phyloP scores from a whole-genome alignment of 495 filamentous ascomycete genomes.

The Xylaria cubensis region DNA sequence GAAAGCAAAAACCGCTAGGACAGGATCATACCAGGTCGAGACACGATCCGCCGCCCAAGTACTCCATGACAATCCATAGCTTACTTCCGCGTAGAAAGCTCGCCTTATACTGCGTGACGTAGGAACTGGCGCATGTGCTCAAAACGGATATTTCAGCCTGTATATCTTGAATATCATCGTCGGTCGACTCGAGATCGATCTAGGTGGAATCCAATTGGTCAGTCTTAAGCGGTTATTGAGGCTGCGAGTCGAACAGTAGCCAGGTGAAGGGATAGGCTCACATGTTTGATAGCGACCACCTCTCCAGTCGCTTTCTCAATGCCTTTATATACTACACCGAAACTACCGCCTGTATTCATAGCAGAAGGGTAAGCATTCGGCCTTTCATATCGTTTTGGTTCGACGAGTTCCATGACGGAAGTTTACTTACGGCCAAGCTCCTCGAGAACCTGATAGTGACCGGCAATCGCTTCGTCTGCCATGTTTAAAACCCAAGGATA shows the following conservation, averaged over 20 bases:
- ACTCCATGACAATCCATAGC: slow-evolving; percentile 99
- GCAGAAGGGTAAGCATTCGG: slow-evolving; percentile 24
- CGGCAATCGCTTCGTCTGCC: slow-evolving; percentile 73
- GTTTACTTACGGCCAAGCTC: slow-evolving; percentile 82
- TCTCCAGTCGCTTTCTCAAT: slow-evolving; percentile 86
- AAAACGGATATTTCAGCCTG: slow-evolving; percentile 97
- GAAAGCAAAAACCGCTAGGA: slow-evolving; percentile 14
- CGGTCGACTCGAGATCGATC: slow-evolving; percentile 98
- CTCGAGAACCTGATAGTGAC: slow-evolving; percentile 87
- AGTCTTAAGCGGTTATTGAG: slow-evolving; percentile 25
- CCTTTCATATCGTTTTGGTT: not conserved
- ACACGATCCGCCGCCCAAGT: slow-evolving; percentile 90
- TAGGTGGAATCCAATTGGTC: slow-evolving; percentile 44
- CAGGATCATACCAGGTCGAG: slow-evolving; percentile 74
- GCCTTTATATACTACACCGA: slow-evolving; percentile 95
- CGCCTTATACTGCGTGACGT: slow-evolving; percentile 94
- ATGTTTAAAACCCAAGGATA: slow-evolving; percentile 36
- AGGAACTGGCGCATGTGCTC: slow-evolving; percentile 90
- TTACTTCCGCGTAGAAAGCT: slow-evolving; percentile 94
- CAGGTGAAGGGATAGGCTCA: slow-evolving; percentile 48
- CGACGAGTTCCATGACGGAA: not conserved
- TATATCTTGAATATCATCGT: slow-evolving; percentile 97
- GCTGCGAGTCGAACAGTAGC: not conserved
- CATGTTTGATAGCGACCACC: slow-evolving; percentile 91
- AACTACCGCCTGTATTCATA: slow-evolving; percentile 74